phyloP scores from a whole-genome alignment of 768 basidiomycete species.

The Macrocybe gigantea region DNA sequence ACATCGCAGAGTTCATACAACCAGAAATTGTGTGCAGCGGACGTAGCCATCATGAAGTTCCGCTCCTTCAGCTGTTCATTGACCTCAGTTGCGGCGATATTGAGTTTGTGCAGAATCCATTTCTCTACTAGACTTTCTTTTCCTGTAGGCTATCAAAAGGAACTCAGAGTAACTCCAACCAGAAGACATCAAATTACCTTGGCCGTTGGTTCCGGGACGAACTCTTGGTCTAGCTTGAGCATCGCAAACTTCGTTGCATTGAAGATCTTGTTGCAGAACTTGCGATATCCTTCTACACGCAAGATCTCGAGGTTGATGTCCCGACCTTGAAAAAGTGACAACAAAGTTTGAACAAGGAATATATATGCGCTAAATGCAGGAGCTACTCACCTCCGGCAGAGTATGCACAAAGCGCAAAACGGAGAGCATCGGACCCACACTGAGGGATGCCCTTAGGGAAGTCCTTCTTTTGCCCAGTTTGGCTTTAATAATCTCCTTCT shows the following conservation, averaged over 20 bases:
- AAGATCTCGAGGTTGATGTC: constrained; percentile 97
- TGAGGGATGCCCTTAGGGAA: constrained; percentile 99
- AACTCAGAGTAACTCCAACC: constrained; percentile 6
- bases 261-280: constrained; percentile 99
- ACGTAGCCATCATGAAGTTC: constrained; percentile 93
- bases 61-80: constrained; percentile 71
- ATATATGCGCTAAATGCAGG: not conserved
- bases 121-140: constrained; percentile 88
- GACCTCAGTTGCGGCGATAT: constrained; percentile 70
- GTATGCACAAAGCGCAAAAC: constrained; percentile 94
- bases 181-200: constrained; percentile 42
- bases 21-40: constrained; percentile 89
- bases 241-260: constrained; percentile 99
- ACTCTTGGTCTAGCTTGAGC: constrained; percentile 85
- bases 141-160: constrained; percentile 63
- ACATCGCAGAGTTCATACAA: constrained; percentile 99
- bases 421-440: constrained; percentile 93
- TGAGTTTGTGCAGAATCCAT: constrained; percentile 95
- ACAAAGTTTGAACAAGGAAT: not conserved
- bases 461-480: constrained; percentile 96
- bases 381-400: constrained; percentile 66
- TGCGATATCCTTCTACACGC: constrained; percentile 95
- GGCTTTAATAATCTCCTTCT: constrained; percentile 88
- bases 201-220: constrained; percentile 64
- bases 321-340: constrained; percentile 48